Evolutionary conservation across 352 stramenopile genomes (phyloP).

Genomic region (Globisporangium parvum): DNA sequence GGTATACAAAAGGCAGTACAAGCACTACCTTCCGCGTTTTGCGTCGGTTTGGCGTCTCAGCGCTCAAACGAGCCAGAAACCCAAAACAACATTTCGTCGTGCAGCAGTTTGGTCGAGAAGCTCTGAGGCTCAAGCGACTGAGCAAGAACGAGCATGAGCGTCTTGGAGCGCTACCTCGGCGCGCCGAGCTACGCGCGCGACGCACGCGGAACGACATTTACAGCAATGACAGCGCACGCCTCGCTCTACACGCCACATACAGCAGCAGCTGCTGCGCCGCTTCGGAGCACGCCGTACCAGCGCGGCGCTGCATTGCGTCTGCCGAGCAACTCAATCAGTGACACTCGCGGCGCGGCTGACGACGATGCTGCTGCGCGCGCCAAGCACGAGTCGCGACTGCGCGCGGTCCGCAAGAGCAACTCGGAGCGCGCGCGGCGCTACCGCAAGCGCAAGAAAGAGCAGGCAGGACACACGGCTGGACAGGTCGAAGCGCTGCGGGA

Average conservation of each 20-base stretch:
- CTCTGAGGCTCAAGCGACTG: too few relatives aligned
- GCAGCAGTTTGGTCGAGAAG: too few relatives aligned
- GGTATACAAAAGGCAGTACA: background rate
- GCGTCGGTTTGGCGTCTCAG: too few relatives aligned
- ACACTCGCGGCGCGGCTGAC: too few relatives aligned
- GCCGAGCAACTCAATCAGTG: background rate
- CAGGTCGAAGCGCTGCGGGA: constrained; percentile 14
- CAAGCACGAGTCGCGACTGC: constrained; percentile 8
- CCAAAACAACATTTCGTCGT: too few relatives aligned
- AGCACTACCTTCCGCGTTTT: too few relatives aligned
- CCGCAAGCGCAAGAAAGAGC: constrained; percentile 14
- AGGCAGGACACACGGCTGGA: background rate
- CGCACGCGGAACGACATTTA: background rate
- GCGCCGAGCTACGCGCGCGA: background rate
- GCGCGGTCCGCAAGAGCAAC: constrained; percentile 13
- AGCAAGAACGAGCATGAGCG: background rate
- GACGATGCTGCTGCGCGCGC: background rate
- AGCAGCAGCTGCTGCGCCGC: background rate
- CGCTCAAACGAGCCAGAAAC: too few relatives aligned
- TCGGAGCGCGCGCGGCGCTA: constrained; percentile 14
- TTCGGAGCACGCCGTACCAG: background rate
- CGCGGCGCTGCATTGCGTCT: background rate
- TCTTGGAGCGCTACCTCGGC: background rate
- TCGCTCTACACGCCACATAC: background rate
- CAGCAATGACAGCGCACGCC: background rate